Conservation (phyloP, 2,329 filamentous ascomycete genomes). For the Colletotrichum lentis region DNA sequence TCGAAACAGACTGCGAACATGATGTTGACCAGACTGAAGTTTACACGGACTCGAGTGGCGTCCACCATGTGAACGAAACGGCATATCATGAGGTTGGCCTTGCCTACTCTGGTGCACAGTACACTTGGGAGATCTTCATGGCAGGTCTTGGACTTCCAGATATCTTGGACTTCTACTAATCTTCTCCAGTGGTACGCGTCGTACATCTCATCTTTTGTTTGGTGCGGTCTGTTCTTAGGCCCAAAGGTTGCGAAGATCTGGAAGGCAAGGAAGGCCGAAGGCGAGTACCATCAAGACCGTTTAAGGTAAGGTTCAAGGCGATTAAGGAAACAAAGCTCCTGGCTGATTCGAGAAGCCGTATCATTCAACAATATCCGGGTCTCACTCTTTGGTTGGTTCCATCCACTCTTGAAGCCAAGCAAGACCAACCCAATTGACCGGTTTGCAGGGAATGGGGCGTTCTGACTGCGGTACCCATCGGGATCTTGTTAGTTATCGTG, state of each 20-base stretch:
- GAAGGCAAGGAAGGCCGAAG: conserved; percentile 43
- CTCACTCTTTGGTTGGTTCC: conserved; percentile 44
- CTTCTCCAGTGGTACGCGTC: conserved; percentile 56
- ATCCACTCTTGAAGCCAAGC: background rate
- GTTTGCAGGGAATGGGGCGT: conserved; percentile 38
- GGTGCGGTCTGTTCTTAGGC: conserved; percentile 66
- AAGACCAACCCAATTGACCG: background rate
- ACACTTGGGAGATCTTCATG: conserved; percentile 55
- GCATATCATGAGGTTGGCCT: conserved; percentile 59
- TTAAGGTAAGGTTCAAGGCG: conserved; percentile 6
- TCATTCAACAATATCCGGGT: conserved; percentile 64
- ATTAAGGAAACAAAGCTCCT: too few relatives aligned
- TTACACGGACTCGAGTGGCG: conserved; percentile 25
- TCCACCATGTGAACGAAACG: conserved; percentile 52
- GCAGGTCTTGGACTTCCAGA: background rate
- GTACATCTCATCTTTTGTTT: conserved; percentile 65
- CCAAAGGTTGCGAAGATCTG: conserved; percentile 55
- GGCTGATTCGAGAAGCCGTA: conserved; percentile 37
- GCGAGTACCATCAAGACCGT: conserved; percentile 29
- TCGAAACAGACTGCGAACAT: conserved; percentile 21
- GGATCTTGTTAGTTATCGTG: conserved; percentile 56
- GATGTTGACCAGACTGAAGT: conserved; percentile 2
- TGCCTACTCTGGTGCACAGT: conserved; percentile 65
- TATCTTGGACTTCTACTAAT: conserved; percentile 57
- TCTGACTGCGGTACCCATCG: conserved; percentile 37